phyloP scores from a whole-genome alignment of 2,329 filamentous ascomycete genomes.

The Madurella fahalii region DNA sequence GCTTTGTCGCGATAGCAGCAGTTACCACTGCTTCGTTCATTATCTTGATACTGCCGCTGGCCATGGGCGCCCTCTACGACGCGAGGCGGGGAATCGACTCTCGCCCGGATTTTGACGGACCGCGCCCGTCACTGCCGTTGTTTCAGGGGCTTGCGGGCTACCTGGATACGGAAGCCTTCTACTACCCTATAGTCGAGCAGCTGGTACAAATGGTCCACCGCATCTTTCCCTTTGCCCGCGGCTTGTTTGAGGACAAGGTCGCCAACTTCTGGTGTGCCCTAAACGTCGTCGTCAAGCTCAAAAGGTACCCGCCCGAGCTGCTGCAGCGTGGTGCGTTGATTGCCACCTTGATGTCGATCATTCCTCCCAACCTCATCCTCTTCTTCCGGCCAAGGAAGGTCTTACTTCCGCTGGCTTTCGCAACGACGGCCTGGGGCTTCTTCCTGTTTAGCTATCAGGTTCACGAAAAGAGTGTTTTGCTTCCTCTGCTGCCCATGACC shows the following conservation, averaged over 20 bases:
- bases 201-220: constrained; percentile 80
- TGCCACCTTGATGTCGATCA: constrained; percentile 70
- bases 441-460: constrained; percentile 98
- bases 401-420: constrained; percentile 74
- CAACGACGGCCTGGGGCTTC: constrained; percentile 89
- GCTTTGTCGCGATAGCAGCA: constrained; percentile 71
- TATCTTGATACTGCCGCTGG: constrained; percentile 69
- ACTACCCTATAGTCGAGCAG: constrained; percentile 74
- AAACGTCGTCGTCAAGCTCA: constrained; percentile 85
- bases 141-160: constrained; percentile 55
- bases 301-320: constrained; percentile 63
- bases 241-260: constrained; percentile 97
- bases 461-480: constrained; percentile 92
- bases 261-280: constrained; percentile 97
- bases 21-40: constrained; percentile 71
- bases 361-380: constrained; percentile 74
- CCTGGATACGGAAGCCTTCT: constrained; percentile 60
- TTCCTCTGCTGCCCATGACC: constrained; percentile 92
- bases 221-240: constrained; percentile 94
- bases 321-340: constrained; percentile 73
- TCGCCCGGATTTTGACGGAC: constrained; percentile 52
- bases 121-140: constrained; percentile 59
- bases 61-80: constrained; percentile 68
- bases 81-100: constrained; percentile 59
- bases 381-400: constrained; percentile 74